Conservation (phyloP, 2,329 filamentous ascomycete species). For the Epichloe coenophiala region DNA sequence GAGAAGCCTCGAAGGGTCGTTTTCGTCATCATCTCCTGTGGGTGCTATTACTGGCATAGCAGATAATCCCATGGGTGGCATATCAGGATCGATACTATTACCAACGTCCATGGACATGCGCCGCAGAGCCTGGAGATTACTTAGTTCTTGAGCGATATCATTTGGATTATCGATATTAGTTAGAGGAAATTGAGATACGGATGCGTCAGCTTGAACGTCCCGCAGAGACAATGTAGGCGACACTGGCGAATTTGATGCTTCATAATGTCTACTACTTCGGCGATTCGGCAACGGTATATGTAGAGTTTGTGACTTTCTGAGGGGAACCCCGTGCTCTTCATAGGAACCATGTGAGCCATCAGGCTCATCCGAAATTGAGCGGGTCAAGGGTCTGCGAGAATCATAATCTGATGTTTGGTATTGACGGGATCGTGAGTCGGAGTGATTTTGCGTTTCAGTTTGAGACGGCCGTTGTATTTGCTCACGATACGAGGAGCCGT, state of each 20-base stretch:
- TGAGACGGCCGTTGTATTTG: slow-evolving; percentile 25
- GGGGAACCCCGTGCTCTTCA: slow-evolving; percentile 16
- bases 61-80: slow-evolving; percentile 55
- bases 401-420: slow-evolving; percentile 20
- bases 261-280: slow-evolving; percentile 26
- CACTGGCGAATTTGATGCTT: slow-evolving; percentile 28
- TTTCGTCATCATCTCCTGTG: slow-evolving; percentile 62
- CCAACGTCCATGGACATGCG: slow-evolving; percentile 90
- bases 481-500: slow-evolving; percentile 39
- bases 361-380: slow-evolving; percentile 33
- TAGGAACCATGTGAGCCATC: slow-evolving; percentile 15
- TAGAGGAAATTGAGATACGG: slow-evolving; percentile 56
- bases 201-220: slow-evolving; percentile 48
- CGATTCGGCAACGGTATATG: slow-evolving; percentile 26
- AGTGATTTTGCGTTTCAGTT: slow-evolving; percentile 2
- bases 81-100: slow-evolving; percentile 58
- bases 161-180: slow-evolving; percentile 84
- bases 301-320: slow-evolving; percentile 31
- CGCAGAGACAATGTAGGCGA: slow-evolving; percentile 41
- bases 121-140: slow-evolving; percentile 78
- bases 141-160: slow-evolving; percentile 82
- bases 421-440: slow-evolving; percentile 7
- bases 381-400: slow-evolving; percentile 26
- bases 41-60: slow-evolving; percentile 63
- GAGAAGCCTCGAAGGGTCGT: slow-evolving; percentile 76